Percentiles rank a stretch among this genome's conserved stretches.
phyloP scores from a whole-genome alignment of 345 rosid species.

The Eucalyptus pauciflora region DNA sequence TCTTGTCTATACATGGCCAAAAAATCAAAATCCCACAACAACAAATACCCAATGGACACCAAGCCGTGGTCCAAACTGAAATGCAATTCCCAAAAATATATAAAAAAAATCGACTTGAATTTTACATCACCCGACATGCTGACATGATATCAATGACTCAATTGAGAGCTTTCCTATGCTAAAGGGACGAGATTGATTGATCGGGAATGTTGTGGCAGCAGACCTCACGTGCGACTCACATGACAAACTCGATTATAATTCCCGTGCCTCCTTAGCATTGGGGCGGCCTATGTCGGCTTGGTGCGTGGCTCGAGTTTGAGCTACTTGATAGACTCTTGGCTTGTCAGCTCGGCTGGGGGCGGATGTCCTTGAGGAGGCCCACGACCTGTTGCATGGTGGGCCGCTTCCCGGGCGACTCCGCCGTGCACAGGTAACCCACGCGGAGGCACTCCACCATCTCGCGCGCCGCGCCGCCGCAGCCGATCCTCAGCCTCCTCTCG shows the following conservation, averaged over 20 bases:
- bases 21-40: not conserved
- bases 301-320: not conserved
- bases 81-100: not conserved
- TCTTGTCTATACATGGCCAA: not conserved
- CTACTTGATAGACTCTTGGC: not conserved
- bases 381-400: slow-evolving; percentile 92
- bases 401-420: slow-evolving; percentile 61
- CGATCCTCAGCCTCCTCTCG: slow-evolving; percentile 44
- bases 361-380: slow-evolving; percentile 78
- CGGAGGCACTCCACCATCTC: slow-evolving; percentile 84
- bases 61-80: not conserved
- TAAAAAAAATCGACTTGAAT: not conserved
- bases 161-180: not conserved
- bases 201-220: too few species aligned
- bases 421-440: slow-evolving; percentile 77
- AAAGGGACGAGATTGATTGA: not conserved
- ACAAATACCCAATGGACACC: not conserved
- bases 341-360: not conserved
- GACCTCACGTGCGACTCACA: too few species aligned
- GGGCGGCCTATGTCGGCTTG: not conserved
- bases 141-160: not conserved
- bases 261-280: not conserved
- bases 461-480: slow-evolving; percentile 33
- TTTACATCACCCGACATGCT: not conserved
- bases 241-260: not conserved